A percentile compares a stretch with the other conserved stretches of the same genome.
Conservation (phyloP, 1,139 yeast genomes). For the Candida tetrigidarum region DNA sequence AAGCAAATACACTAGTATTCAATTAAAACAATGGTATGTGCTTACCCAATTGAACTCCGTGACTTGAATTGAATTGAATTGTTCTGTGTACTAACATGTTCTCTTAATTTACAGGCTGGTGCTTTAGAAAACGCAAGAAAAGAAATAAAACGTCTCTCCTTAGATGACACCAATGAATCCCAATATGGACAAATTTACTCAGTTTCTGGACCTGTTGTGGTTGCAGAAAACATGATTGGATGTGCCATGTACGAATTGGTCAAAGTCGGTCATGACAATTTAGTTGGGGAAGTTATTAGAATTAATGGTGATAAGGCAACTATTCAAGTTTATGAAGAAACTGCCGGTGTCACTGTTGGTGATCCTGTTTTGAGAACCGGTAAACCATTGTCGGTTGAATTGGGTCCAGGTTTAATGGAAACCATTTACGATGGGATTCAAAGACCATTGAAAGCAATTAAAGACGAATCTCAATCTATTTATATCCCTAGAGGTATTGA, state of each 20-base stretch:
- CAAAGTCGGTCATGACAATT: slow-evolving; percentile 94
- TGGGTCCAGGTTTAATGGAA: slow-evolving; percentile 99
- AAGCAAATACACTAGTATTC: too few relatives aligned
- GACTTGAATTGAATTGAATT: neutral
- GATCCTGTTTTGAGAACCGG: slow-evolving; percentile 99
- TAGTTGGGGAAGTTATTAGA: slow-evolving; percentile 98
- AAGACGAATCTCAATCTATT: slow-evolving; percentile 83
- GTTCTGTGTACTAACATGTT: neutral
- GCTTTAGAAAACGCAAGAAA: slow-evolving; percentile 97
- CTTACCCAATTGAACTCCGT: neutral
- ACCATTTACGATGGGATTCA: slow-evolving; percentile 99
- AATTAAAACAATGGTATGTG: slow-evolving; percentile 4
- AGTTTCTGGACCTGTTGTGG: slow-evolving; percentile 96
- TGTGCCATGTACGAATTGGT: slow-evolving; percentile 99
- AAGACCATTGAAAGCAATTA: slow-evolving; percentile 94
- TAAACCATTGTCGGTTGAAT: slow-evolving; percentile 95
- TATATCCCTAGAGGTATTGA: slow-evolving; percentile 99
- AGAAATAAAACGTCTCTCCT: slow-evolving; percentile 82
- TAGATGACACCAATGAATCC: slow-evolving; percentile 76
- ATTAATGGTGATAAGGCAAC: slow-evolving; percentile 97
- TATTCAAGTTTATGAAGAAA: slow-evolving; percentile 98
- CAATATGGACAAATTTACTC: slow-evolving; percentile 90
- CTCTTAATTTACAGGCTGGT: slow-evolving; percentile 65
- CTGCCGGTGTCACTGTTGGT: slow-evolving; percentile 99
- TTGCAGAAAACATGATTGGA: slow-evolving; percentile 98